These are phyloP conservation scores for Juglanconis oblonga DNA, from an alignment of 2,329 filamentous ascomycete species.

Conservation along the genomic window DNA sequence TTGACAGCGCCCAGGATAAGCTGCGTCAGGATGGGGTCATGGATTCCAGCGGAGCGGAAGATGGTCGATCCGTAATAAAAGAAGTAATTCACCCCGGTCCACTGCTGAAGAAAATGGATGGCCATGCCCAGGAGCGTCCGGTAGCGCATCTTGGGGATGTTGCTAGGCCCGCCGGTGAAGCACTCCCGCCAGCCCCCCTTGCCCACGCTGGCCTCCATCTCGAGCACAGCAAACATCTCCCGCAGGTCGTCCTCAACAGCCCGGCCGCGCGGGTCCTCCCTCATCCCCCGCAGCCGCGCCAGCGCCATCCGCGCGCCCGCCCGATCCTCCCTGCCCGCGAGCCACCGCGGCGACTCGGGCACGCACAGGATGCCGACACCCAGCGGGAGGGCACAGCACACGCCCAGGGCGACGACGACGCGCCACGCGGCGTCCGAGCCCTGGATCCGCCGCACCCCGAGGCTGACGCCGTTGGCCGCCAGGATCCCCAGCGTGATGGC, in stretches of 20 bases:
- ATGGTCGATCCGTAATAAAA: conserved; percentile 64
- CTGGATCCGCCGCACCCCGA: conserved; percentile 42
- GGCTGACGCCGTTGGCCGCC: conserved; percentile 52
- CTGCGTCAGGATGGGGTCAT: conserved; percentile 63
- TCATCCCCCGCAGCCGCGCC: conserved; percentile 48
- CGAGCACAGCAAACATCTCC: conserved; percentile 48
- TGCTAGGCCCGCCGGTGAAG: conserved; percentile 46
- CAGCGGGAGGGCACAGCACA: conserved; percentile 48
- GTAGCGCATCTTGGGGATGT: conserved; percentile 55
- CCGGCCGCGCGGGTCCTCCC: conserved; percentile 36
- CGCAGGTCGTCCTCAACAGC: conserved; percentile 50
- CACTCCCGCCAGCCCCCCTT: conserved; percentile 56
- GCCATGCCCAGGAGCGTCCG: conserved; percentile 60
- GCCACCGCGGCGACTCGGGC: conserved; percentile 57
- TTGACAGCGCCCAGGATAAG: conserved; percentile 70
- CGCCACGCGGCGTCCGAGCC: conserved; percentile 52
- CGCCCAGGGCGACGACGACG: conserved; percentile 56
- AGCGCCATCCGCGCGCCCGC: conserved; percentile 48
- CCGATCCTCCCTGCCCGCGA: conserved; percentile 45
- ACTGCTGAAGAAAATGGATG: conserved; percentile 65
- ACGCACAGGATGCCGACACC: conserved; percentile 50
- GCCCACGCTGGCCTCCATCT: conserved; percentile 42
- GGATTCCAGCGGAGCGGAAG: conserved; percentile 63
- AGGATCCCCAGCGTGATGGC: conserved; percentile 72
- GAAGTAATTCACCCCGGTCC: conserved; percentile 58